These are phyloP conservation scores for Alternaria dauci DNA, from an alignment of 2,329 filamentous ascomycete species.

Conservation along the genomic window DNA sequence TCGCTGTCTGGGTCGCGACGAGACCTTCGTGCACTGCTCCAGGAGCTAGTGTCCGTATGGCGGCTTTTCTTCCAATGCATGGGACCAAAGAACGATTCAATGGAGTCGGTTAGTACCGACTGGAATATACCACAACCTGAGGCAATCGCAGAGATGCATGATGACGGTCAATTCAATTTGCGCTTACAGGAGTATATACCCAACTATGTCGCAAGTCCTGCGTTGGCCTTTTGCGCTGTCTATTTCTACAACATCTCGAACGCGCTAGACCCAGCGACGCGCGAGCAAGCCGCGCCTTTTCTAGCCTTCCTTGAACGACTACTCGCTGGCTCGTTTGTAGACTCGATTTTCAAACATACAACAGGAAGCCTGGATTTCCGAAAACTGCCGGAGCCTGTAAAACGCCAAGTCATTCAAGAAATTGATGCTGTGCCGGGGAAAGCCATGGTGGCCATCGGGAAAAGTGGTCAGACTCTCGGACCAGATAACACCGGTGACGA, in stretches of 20 bases:
- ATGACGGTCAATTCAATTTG: conserved; percentile 24
- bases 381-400: conserved; percentile 26
- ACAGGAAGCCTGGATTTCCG: conserved; percentile 18
- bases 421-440: conserved; percentile 34
- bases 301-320: conserved; percentile 34
- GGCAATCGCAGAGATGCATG: conserved; percentile 11
- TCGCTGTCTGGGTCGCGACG: conserved; percentile 8
- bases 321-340: conserved; percentile 33
- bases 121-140: conserved; percentile 38
- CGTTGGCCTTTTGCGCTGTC: conserved; percentile 41
- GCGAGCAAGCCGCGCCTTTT: conserved; percentile 40
- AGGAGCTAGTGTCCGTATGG: conserved; percentile 46
- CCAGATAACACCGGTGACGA: conserved; percentile 13
- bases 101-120: conserved; percentile 31
- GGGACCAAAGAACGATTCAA: conserved; percentile 20
- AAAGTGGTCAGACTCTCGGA: conserved; percentile 3
- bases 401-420: conserved; percentile 23
- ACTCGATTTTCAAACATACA: conserved; percentile 22
- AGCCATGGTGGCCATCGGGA: conserved; percentile 29
- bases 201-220: conserved; percentile 21
- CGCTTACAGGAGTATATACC: conserved; percentile 41
- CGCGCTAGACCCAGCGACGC: conserved; percentile 22
- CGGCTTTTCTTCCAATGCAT: conserved; percentile 45
- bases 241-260: conserved; percentile 43
- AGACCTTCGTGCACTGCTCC: conserved; percentile 30